Base-by-base conservation (phyloP, 2,329 filamentous ascomycete species). In the Dothideomycetidae sp. region DNA sequence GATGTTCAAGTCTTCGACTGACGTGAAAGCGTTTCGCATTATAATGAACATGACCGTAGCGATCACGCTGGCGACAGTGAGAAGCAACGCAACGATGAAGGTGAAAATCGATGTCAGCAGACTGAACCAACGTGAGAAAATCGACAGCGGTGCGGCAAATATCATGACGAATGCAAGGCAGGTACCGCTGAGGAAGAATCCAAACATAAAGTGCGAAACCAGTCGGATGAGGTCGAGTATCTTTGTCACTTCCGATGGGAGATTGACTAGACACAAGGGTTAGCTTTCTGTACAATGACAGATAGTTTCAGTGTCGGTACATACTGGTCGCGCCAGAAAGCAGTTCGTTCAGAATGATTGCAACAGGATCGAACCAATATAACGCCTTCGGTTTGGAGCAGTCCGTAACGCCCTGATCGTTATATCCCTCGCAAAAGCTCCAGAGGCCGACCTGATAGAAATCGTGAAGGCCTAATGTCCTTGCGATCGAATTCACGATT, bases 401-500 rank as follows among this genome's bases (percentile, higher is more conserved):
- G 44, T 63, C 61, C 0, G 82, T 88, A 44, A 90, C 75, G 26
- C 81, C 81, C 59, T 78, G 66, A 48, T 71, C 68, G 39, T 73
- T 64, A 57, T 86, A 92, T 13, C 86, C 86, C 56, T 93, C 82
- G 58, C 88, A 96, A 57, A 80, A 93, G 42, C 77, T 79, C 88
- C 88, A 96, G 29, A 94, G 62, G 4, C 86, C 86, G 17, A 93
- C 81, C 50, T 85, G 81, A 59, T 94, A 94, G 60, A 93, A 94
- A 58, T 94, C 88, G 55, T 93, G 84, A 33, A 94, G 68, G 18
- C 86, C 88, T 37, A 94, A 66, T 14, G 79, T 82, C 36, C 82
- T 77, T 3, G 85, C 84, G 46, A 93, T 85, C 31, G 77, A 84
- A 63, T 93, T 93, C 58, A 93, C 79, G 31, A 93, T 68, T 15